Evolutionary conservation across 352 stramenopile genomes (phyloP), one percentile per base, ranked within the genome.

Genomic region (Thalassiosira ordinaria): DNA sequence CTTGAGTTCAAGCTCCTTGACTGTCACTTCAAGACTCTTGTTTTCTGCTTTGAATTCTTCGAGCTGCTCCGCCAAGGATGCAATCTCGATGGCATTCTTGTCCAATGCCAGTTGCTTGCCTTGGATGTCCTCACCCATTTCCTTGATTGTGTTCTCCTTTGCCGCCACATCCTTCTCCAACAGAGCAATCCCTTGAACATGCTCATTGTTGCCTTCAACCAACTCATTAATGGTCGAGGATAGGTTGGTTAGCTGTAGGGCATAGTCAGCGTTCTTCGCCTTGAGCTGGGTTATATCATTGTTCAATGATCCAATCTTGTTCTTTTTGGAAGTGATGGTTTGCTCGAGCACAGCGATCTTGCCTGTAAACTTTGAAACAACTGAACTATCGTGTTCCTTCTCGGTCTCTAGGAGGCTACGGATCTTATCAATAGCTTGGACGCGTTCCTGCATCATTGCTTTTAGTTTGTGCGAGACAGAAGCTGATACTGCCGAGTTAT

Each of bases 211-310:
- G 22, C 2, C 37, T 1, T 41, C 20, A 33, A 61, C 52, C 20
- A 61, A 41, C 52, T 61, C 18, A 35, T 61, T 33, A 61, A 61
- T 18, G 8, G 52, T 41, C 26, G 22, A 37, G 52, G 52, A 20
- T 41, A 61, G 52, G 13, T 35, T n/a, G 26, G 3, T 16, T 14
- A 61, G 31, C 52, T 61, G 52, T 26, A 39, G 4, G 20, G 52
- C 1, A 26, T 61, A 41, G 24, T 61, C 52, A 13, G 20, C 18
- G 20, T 61, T 61, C 24, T 61, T 61, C 1, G 24, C 5, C 26
- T 61, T 61, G 52, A 61, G 52, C 20, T 41, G 7, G 35, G 4
- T 18, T 5, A 61, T 13, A 4, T 27, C 37, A 6, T 61, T 61
- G 24, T 26, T 61, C 2, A 61, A 33, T 13, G 31, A 27, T 61